phyloP scores from a whole-genome alignment of 2,329 filamentous ascomycete genomes.

The Curvularia spicifera region DNA sequence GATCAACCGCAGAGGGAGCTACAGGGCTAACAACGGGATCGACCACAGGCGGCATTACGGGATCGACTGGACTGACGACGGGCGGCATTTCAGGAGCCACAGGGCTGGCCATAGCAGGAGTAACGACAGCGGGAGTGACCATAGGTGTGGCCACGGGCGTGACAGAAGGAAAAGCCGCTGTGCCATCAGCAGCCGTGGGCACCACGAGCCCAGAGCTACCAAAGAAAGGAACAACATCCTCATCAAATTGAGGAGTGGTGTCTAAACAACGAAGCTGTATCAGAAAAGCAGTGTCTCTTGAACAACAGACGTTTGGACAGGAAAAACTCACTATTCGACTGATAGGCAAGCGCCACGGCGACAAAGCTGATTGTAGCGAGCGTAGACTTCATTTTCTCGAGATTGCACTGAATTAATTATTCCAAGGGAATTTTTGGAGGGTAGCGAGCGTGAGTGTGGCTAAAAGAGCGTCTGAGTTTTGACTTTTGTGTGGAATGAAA shows the following conservation, averaged over 20 bases:
- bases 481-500: too few relatives aligned
- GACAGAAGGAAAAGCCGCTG: slow-evolving; percentile 9
- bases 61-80: not conserved
- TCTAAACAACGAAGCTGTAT: slow-evolving; percentile 13
- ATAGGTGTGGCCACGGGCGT: too few relatives aligned
- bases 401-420: too few relatives aligned
- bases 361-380: slow-evolving; percentile 10
- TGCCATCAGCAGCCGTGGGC: slow-evolving; percentile 21
- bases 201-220: slow-evolving; percentile 23
- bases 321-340: slow-evolving; percentile 11
- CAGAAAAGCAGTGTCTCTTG: not conserved
- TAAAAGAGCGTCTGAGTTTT: too few relatives aligned
- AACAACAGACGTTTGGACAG: not conserved
- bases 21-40: not conserved
- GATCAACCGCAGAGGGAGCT: not conserved
- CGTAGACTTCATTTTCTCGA: slow-evolving; percentile 5
- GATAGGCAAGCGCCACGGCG: slow-evolving; percentile 10
- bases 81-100: too few relatives aligned
- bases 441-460: too few relatives aligned
- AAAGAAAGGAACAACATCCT: slow-evolving; percentile 27
- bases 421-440: too few relatives aligned
- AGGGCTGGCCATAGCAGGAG: not conserved
- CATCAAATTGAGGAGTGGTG: slow-evolving; percentile 29
- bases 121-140: slow-evolving; percentile 13
- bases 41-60: not conserved